phyloP scores from a whole-genome alignment of 768 basidiomycete genomes.

The Kwoniella dejecticola region DNA sequence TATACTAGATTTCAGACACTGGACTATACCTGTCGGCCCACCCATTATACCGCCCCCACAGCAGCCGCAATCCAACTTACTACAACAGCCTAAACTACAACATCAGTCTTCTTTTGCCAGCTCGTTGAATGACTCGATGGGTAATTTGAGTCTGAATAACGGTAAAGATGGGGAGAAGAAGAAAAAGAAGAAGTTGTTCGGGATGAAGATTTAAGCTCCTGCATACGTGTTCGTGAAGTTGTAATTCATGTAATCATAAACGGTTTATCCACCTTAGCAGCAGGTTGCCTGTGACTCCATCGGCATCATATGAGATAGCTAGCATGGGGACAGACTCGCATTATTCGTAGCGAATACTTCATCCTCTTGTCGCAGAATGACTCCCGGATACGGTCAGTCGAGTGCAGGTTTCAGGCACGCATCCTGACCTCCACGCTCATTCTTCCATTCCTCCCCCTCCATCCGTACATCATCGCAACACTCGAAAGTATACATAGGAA shows the following conservation, averaged over 20 bases:
- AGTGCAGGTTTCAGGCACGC: conserved; percentile 7
- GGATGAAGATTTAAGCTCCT: conserved; percentile 24
- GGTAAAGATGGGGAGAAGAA: conserved; percentile 34
- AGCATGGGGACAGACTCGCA: too few relatives aligned
- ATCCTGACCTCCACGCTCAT: not conserved
- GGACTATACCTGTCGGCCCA: conserved; percentile 55
- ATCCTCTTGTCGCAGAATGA: too few relatives aligned
- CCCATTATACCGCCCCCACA: conserved; percentile 45
- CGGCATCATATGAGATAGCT: too few relatives aligned
- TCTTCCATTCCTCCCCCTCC: not conserved
- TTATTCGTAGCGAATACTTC: too few relatives aligned
- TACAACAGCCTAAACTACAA: conserved; percentile 19
- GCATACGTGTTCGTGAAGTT: not conserved
- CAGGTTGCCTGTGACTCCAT: too few relatives aligned
- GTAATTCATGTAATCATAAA: not conserved
- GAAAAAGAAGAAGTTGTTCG: conserved; percentile 49
- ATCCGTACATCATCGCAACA: too few relatives aligned
- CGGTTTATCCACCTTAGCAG: not conserved
- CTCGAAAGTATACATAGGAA: too few relatives aligned
- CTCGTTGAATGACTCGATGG: conserved; percentile 22
- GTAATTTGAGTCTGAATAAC: conserved; percentile 25
- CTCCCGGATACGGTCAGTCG: too few relatives aligned
- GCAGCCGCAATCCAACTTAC: not conserved
- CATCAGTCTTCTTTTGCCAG: conserved; percentile 25
- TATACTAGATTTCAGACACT: conserved; percentile 54